Evolutionary conservation across 345 rosid species (phyloP), one percentile per base, ranked within the genome.

Genomic region (Acer saccharum): DNA sequence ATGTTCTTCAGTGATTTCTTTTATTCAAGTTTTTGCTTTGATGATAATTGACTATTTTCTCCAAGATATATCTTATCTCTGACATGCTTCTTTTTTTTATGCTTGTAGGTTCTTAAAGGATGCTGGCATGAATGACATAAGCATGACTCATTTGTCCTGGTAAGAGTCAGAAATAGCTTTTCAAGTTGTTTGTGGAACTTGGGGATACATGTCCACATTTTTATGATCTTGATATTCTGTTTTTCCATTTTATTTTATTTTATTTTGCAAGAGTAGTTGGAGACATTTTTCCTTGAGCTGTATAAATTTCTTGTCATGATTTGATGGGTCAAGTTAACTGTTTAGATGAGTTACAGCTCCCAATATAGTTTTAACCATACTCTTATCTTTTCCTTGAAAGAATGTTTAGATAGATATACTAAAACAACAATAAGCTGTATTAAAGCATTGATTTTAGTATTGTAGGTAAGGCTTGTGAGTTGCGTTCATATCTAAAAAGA

Each of bases 81-180:
- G 57, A 25, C 35, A 64, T 32, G 10, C 76, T 6, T 72, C 50
- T 69, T 67, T 72, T 65, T 74, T 55, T 74, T 60, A 64, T 72
- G 50, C 69, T 74, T 78, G 70, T 89, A 96, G 99, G 86, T 83
- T 92, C 71, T 85, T 96, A 88, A 95, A 87, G 79, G 99, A 94
- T 75, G 91, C 93, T 54, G 95, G 95, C 74, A 80, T 90, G 83
- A 88, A 77, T 83, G 98, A 94, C 75, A 79, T 80, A 9, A 83
- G 21, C 48, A 90, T 88, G 97, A 92, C 91, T 71, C 98, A 94
- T 2, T 84, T 94, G 74, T 83, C 92, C 65, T 96, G 99, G 99
- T 91, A 84, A 86, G 87, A 41, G 39, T 72, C 73, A 62, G 65
- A 23, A 44, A 10, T 44, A 46, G 58, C 65, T 63, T 65, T 69